Conservation (phyloP, 768 basidiomycete genomes). For the Cyclocybe cylindracea region DNA sequence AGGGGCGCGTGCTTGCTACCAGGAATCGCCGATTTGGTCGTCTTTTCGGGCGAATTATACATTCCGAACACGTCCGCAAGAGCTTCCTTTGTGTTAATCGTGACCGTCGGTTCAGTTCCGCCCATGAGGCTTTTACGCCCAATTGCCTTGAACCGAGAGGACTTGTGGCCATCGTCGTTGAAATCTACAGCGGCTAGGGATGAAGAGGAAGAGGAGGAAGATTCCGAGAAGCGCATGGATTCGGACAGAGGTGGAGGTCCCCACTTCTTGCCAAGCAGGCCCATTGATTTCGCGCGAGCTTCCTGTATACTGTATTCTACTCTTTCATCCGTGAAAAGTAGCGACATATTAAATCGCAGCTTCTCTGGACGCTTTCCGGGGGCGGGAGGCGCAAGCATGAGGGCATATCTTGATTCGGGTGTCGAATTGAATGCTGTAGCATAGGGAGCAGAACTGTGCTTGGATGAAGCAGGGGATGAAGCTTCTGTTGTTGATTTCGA, state of each 20-base stretch:
- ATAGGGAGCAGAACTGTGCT: constrained; percentile 24
- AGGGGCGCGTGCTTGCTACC: constrained; percentile 78
- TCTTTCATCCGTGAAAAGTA: constrained; percentile 75
- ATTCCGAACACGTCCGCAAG: constrained; percentile 93
- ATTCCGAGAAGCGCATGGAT: constrained; percentile 29
- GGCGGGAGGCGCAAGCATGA: constrained; percentile 69
- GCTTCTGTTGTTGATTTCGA: constrained; percentile 5
- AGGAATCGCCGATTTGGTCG: constrained; percentile 49
- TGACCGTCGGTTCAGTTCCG: constrained; percentile 79
- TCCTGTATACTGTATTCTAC: constrained; percentile 87
- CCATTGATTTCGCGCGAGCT: constrained; percentile 79
- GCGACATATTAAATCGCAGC: constrained; percentile 62
- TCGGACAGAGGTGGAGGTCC: constrained; percentile 57
- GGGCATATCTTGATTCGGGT: constrained; percentile 59
- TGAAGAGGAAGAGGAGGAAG: constrained; percentile 33
- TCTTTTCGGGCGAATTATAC: constrained; percentile 91
- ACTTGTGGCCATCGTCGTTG: constrained; percentile 56
- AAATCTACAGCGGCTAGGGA: constrained; percentile 53
- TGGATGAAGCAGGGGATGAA: constrained; percentile 17
- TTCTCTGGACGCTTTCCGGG: constrained; percentile 75
- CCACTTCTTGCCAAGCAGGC: constrained; percentile 86
- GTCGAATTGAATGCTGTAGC: constrained; percentile 35
- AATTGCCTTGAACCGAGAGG: constrained; percentile 38
- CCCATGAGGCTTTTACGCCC: constrained; percentile 48
- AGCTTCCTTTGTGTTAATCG: constrained; percentile 96